These are phyloP conservation scores for Hysterium pulicare DNA, from an alignment of 2,329 filamentous ascomycete genomes.

Conservation along the genomic window DNA sequence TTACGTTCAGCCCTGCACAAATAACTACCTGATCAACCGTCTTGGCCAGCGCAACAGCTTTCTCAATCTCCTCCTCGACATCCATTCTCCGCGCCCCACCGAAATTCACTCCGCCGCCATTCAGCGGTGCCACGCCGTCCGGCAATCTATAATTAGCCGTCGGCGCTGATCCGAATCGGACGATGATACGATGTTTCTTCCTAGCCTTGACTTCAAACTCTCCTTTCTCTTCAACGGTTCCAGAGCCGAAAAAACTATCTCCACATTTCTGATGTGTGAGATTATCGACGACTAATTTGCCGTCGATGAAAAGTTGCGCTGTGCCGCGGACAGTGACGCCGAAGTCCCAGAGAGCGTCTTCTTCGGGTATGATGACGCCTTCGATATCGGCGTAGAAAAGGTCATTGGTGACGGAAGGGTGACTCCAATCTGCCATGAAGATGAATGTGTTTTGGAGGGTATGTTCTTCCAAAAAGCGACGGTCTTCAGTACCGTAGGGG, in stretches of 20 bases:
- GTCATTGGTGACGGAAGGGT: constrained; percentile 5
- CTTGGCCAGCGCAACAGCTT: constrained; percentile 8
- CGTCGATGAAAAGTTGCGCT: constrained; percentile 35
- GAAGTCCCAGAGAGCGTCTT: constrained; percentile 7
- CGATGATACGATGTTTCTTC: constrained; percentile 42
- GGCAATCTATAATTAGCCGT: constrained; percentile 2
- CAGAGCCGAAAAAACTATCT: constrained; percentile 60
- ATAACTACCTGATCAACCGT: constrained; percentile 64
- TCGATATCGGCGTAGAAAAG: constrained; percentile 11
- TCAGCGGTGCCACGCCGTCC: constrained; percentile 4
- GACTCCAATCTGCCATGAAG: constrained; percentile 10
- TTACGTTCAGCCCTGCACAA: constrained; percentile 64
- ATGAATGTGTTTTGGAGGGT: constrained; percentile 5
- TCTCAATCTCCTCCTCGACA: constrained; percentile 18
- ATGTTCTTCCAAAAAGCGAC: constrained; percentile 8
- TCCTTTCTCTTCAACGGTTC: constrained; percentile 60
- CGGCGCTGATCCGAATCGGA: constrained; percentile 10
- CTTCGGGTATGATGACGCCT: constrained; percentile 7
- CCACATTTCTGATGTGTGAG: constrained; percentile 53
- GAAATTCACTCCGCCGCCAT: constrained; percentile 56
- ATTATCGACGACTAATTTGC: constrained; percentile 35
- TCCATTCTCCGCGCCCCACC: constrained; percentile 60
- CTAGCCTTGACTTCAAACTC: constrained; percentile 55
- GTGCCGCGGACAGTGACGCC: constrained; percentile 10
- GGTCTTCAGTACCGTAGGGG: constrained; percentile 1